phyloP scores from a whole-genome alignment of 2,329 filamentous ascomycete species.

The Clarireedia homoeocarpa region DNA sequence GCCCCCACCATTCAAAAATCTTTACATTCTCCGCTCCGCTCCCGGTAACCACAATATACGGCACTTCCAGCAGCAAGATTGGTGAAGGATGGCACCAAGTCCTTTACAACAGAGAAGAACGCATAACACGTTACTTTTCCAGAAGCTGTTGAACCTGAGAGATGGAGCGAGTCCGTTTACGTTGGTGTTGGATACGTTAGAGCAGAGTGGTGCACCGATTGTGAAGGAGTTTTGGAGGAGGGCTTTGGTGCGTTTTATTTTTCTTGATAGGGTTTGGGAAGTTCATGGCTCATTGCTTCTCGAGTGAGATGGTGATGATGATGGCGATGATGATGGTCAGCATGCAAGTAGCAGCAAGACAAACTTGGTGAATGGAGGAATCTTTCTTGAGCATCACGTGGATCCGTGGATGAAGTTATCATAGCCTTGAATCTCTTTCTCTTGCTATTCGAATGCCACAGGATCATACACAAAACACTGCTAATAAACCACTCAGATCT shows the following conservation, averaged over 20 bases:
- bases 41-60: not conserved
- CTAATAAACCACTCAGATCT: constrained; percentile 35
- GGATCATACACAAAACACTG: not conserved
- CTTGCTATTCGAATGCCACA: not conserved
- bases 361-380: not conserved
- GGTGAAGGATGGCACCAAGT: constrained; percentile 43
- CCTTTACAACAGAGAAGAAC: constrained; percentile 64
- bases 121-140: constrained; percentile 76
- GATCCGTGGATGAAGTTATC: not conserved
- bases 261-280: not conserved
- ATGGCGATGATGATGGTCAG: too few relatives aligned
- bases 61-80: too few relatives aligned
- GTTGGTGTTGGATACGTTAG: constrained; percentile 73
- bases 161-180: constrained; percentile 82
- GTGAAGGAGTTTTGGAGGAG: constrained; percentile 66
- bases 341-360: too few relatives aligned
- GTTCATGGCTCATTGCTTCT: not conserved
- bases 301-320: not conserved
- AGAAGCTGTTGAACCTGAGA: constrained; percentile 70
- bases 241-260: constrained; percentile 47
- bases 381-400: constrained; percentile 6
- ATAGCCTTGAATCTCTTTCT: not conserved
- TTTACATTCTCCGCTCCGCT: not conserved
- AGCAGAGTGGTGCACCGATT: constrained; percentile 68
- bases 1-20: too few relatives aligned